A percentile compares a stretch with the other conserved stretches of the same genome.
These are phyloP conservation scores for Hamigera avellanea DNA, from an alignment of 495 filamentous ascomycete species.

Conservation along the genomic window DNA sequence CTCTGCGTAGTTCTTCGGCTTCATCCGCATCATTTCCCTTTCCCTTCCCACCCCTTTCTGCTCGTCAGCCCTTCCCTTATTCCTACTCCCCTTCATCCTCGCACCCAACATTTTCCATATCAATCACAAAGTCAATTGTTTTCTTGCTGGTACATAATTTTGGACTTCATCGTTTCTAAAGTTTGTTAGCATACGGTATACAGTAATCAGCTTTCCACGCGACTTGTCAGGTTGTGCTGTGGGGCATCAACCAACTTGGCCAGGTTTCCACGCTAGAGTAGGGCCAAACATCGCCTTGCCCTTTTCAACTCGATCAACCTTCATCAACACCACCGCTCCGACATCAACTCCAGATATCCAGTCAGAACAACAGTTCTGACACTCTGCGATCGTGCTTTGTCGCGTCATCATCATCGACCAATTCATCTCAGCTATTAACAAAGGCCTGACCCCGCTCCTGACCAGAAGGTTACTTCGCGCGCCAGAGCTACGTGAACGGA, in stretches of 20 bases:
- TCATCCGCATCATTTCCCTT: too few relatives aligned
- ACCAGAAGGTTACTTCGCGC: constrained; percentile 7
- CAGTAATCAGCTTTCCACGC: constrained; percentile 14
- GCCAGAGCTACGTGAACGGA: constrained; percentile 13
- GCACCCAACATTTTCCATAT: background rate
- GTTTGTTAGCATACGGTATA: background rate
- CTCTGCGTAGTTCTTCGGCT: background rate
- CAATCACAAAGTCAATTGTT: constrained; percentile 3
- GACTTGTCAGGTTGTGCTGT: constrained; percentile 24
- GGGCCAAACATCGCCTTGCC: constrained; percentile 38
- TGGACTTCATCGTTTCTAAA: constrained; percentile 1
- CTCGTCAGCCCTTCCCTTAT: background rate
- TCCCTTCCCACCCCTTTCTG: background rate
- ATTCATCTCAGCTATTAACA: too few relatives aligned
- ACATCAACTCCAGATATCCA: background rate
- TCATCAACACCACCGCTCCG: constrained; percentile 13
- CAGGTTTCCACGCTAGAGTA: constrained; percentile 37
- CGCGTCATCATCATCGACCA: too few relatives aligned
- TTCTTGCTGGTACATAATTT: constrained; percentile 5
- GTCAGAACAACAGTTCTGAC: too few relatives aligned
- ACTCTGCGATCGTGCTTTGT: too few relatives aligned
- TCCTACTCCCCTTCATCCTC: background rate
- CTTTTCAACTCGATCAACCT: constrained; percentile 30
- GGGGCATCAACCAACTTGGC: constrained; percentile 28
- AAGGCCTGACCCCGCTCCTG: too few relatives aligned